These are phyloP conservation scores for Xylaria bambusicola DNA, from an alignment of 495 filamentous ascomycete species.

Conservation along the genomic window DNA sequence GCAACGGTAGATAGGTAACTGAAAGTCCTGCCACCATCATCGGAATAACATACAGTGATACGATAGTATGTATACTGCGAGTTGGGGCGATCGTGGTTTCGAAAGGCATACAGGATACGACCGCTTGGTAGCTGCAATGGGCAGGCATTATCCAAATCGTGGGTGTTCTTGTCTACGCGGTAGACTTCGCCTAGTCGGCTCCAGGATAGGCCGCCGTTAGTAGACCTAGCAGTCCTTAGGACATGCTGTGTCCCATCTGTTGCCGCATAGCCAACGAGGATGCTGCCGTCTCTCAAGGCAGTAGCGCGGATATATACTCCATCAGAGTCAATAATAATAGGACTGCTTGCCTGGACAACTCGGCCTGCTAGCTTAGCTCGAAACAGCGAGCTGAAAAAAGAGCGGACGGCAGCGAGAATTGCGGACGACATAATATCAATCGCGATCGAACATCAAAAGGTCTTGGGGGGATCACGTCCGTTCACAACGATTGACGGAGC, in stretches of 20 bases:
- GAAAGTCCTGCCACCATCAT: conserved; percentile 52
- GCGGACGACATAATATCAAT: conserved; percentile 18
- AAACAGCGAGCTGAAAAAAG: conserved; percentile 8
- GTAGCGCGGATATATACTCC: conserved; percentile 53
- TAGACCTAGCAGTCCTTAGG: conserved; percentile 39
- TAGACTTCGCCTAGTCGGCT: conserved; percentile 35
- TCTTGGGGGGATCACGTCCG: background rate
- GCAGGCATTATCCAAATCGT: conserved; percentile 63
- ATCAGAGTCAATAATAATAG: conserved; percentile 32
- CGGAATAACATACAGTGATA: conserved; percentile 59
- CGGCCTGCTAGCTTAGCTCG: conserved; percentile 16
- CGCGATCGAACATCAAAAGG: background rate
- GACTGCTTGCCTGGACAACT: conserved; percentile 23
- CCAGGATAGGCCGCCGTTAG: conserved; percentile 47
- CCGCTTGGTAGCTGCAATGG: conserved; percentile 54
- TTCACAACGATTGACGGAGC: background rate
- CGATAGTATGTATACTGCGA: conserved; percentile 52
- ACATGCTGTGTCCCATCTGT: conserved; percentile 36
- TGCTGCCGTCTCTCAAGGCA: conserved; percentile 39
- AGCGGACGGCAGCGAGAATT: conserved; percentile 4
- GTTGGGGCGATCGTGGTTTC: conserved; percentile 57
- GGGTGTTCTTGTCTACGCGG: conserved; percentile 32
- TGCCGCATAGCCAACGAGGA: conserved; percentile 49
- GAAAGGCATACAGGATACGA: conserved; percentile 57
- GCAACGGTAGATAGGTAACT: conserved; percentile 52